A percentile compares a stretch with the other conserved stretches of the same genome.
Evolutionary conservation across 495 filamentous ascomycete genomes (phyloP).

Genomic region (Cladorrhinum samala): DNA sequence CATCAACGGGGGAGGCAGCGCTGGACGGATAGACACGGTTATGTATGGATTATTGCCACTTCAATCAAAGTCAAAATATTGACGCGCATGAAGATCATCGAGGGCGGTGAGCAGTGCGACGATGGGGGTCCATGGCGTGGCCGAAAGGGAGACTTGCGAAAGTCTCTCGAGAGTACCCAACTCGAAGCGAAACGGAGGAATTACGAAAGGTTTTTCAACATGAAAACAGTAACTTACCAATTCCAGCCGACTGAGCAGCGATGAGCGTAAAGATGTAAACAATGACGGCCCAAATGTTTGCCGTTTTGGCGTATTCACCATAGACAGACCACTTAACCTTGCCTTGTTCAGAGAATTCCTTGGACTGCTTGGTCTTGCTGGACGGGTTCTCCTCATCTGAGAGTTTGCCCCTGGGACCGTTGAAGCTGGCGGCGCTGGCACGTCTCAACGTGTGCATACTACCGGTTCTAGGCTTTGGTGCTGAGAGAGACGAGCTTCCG

Average conservation of each 20-base stretch:
- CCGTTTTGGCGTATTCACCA: conserved; percentile 84
- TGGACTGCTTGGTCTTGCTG: conserved; percentile 72
- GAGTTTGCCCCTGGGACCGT: conserved; percentile 72
- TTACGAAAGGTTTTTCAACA: background rate
- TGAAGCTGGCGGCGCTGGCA: conserved; percentile 88
- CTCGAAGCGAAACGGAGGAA: background rate
- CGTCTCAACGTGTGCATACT: conserved; percentile 77
- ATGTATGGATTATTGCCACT: too few relatives aligned
- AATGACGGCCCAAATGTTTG: conserved; percentile 75
- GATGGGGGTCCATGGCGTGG: too few relatives aligned
- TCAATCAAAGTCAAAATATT: too few relatives aligned
- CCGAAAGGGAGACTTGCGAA: background rate
- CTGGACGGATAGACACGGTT: too few relatives aligned
- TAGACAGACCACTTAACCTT: conserved; percentile 97
- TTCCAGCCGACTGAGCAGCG: conserved; percentile 71
- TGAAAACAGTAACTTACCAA: conserved; percentile 42
- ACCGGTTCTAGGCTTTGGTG: conserved; percentile 50
- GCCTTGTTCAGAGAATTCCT: conserved; percentile 84
- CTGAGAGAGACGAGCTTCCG: conserved; percentile 21
- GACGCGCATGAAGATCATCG: background rate
- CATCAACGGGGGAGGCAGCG: too few relatives aligned
- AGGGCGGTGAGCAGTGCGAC: background rate
- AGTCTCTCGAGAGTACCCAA: background rate
- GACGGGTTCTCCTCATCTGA: conserved; percentile 71
- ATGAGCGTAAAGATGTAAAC: conserved; percentile 76